phyloP scores from a whole-genome alignment of 495 filamentous ascomycete species.

The Jackrogersella minutella region DNA sequence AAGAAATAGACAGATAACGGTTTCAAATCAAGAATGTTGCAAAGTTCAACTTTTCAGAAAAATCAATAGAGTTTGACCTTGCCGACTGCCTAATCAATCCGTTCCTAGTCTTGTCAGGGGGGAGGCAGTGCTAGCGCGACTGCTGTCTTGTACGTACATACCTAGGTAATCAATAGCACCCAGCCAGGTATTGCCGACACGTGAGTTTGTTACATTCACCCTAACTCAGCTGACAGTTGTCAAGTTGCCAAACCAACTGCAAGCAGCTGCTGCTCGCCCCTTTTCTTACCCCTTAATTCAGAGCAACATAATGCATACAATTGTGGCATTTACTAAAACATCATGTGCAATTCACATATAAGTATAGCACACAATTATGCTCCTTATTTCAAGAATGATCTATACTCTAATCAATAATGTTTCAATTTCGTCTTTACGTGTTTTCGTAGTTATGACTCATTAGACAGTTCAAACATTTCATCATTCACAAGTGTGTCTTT shows the following conservation, averaged over 20 bases:
- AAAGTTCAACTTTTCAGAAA: constrained; percentile 12
- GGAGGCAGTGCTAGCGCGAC: not conserved
- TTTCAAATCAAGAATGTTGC: constrained; percentile 13
- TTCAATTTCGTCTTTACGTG: too few relatives aligned
- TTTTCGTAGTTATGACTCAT: too few relatives aligned
- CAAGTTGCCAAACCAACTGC: not conserved
- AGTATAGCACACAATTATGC: too few relatives aligned
- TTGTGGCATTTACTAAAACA: too few relatives aligned
- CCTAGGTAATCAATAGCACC: not conserved
- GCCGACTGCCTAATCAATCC: constrained; percentile 22
- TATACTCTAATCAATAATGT: too few relatives aligned
- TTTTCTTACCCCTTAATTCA: too few relatives aligned
- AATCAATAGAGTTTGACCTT: constrained; percentile 15
- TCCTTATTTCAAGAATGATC: too few relatives aligned
- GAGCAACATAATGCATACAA: too few relatives aligned
- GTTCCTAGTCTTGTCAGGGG: constrained; percentile 29
- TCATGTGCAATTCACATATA: too few relatives aligned
- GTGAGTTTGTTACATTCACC: constrained; percentile 22
- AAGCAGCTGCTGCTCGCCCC: too few relatives aligned
- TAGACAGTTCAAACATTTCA: too few relatives aligned
- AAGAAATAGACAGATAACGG: constrained; percentile 4
- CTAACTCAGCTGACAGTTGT: not conserved
- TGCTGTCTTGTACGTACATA: not conserved
- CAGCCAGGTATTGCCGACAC: constrained; percentile 2
- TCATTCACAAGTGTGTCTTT: too few relatives aligned